A percentile compares a stretch with the other conserved stretches of the same genome.
These are phyloP conservation scores for Xerocomus potaroensis DNA, from an alignment of 768 basidiomycete species.

Conservation along the genomic window DNA sequence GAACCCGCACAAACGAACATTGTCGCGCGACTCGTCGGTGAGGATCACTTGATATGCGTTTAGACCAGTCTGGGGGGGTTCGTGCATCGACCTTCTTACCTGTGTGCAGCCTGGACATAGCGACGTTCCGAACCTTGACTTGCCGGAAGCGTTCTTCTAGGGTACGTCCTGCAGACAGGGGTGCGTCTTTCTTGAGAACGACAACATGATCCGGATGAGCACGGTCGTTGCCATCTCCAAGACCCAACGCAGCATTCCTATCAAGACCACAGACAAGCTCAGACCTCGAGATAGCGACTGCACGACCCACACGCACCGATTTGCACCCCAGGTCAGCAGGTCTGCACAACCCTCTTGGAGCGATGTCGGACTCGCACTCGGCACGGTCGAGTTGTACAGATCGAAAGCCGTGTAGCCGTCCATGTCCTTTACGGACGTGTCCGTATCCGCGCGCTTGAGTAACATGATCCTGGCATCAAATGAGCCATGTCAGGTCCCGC, in stretches of 20 bases:
- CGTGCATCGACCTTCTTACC: constrained; percentile 35
- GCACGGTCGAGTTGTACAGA: constrained; percentile 85
- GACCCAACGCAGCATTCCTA: constrained; percentile 86
- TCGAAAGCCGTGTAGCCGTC: constrained; percentile 94
- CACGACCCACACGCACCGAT: constrained; percentile 63
- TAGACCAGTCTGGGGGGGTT: neutral
- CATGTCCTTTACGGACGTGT: constrained; percentile 67
- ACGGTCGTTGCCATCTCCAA: constrained; percentile 77
- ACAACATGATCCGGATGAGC: constrained; percentile 71
- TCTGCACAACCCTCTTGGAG: constrained; percentile 43
- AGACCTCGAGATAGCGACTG: no score
- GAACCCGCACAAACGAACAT: constrained; percentile 85
- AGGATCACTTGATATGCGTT: constrained; percentile 41
- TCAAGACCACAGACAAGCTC: no score
- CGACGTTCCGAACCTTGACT: constrained; percentile 57
- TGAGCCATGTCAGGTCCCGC: no score
- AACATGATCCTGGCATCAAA: constrained; percentile 69
- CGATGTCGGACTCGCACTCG: constrained; percentile 58
- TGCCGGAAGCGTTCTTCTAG: constrained; percentile 55
- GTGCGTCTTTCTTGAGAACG: constrained; percentile 31
- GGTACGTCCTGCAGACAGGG: constrained; percentile 11
- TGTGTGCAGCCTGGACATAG: constrained; percentile 91
- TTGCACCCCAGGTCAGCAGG: constrained; percentile 85
- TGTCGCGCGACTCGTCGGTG: constrained; percentile 68
- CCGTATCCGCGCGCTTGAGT: constrained; percentile 68